Evolutionary conservation across 2,329 filamentous ascomycete genomes (phyloP).

Genomic region (Penicillium sumatraense): DNA sequence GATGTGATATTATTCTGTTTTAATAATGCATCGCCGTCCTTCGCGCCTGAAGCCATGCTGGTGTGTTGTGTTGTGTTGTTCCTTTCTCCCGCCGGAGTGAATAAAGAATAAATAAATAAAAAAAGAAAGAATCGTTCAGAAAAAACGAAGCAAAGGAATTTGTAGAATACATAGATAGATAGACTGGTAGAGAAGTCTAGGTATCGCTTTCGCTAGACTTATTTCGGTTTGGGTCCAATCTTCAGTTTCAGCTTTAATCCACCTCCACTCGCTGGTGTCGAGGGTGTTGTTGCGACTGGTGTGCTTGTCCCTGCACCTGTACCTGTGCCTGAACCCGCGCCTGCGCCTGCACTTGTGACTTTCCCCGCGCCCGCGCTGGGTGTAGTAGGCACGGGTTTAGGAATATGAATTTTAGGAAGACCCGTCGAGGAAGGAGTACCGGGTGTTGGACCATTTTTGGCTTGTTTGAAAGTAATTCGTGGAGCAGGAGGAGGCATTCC

Average conservation of each 20-base stretch:
- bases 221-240: constrained; percentile 40
- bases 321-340: too few species aligned
- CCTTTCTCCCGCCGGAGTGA: constrained; percentile 1
- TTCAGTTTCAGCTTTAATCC: constrained; percentile 51
- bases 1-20: constrained; percentile 15
- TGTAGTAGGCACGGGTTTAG: constrained; percentile 35
- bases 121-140: neutral
- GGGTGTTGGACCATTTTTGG: constrained; percentile 34
- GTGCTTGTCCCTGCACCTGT: constrained; percentile 33
- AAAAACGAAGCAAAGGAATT: neutral
- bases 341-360: neutral
- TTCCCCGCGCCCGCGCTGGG: constrained; percentile 10
- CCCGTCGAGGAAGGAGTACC: constrained; percentile 31
- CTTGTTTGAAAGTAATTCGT: constrained; percentile 49
- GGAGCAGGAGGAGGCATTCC: constrained; percentile 39
- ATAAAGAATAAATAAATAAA: constrained; percentile 17
- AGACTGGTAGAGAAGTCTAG: constrained; percentile 1
- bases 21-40: constrained; percentile 13
- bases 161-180: constrained; percentile 21
- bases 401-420: constrained; percentile 40
- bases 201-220: constrained; percentile 1
- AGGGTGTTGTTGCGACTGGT: constrained; percentile 34
- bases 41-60: constrained; percentile 20
- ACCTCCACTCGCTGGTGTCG: constrained; percentile 36
- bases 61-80: neutral